Conservation (phyloP, 768 basidiomycete species). For the Hericium coralloides region DNA sequence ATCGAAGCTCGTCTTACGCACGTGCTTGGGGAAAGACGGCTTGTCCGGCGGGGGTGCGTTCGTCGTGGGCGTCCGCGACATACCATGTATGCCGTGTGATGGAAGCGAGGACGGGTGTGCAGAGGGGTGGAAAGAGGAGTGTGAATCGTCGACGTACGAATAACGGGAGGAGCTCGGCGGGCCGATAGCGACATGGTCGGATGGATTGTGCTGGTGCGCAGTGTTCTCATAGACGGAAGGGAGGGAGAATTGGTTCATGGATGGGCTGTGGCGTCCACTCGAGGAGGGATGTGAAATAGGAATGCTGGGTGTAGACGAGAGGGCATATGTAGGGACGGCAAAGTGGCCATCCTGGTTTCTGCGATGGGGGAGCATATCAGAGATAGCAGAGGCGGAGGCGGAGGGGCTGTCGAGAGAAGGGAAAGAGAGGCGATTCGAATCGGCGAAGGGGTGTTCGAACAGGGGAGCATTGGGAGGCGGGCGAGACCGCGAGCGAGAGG, state of each 20-base stretch:
- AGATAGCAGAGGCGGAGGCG: slow-evolving; percentile 2
- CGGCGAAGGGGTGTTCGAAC: slow-evolving; percentile 17
- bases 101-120: slow-evolving; percentile 65
- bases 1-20: slow-evolving; percentile 92
- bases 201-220: not conserved
- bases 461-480: slow-evolving; percentile 42
- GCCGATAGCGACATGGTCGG: not conserved
- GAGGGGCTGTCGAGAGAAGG: slow-evolving; percentile 15
- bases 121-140: slow-evolving; percentile 2
- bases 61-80: slow-evolving; percentile 28
- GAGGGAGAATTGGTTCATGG: slow-evolving; percentile 14
- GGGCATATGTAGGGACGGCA: slow-evolving; percentile 14
- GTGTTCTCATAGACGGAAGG: slow-evolving; percentile 11
- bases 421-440: slow-evolving; percentile 13
- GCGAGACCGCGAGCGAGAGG: slow-evolving; percentile 70
- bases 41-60: slow-evolving; percentile 25
- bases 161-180: slow-evolving; percentile 3
- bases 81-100: slow-evolving; percentile 57
- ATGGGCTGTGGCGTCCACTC: slow-evolving; percentile 24
- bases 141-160: slow-evolving; percentile 5
- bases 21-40: slow-evolving; percentile 70
- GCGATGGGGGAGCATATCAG: slow-evolving; percentile 38
- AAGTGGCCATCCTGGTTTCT: slow-evolving; percentile 16
- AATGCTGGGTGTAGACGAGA: slow-evolving; percentile 16
- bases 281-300: slow-evolving; percentile 15